Evolutionary conservation across 73 alveolate species (phyloP), one percentile per base, ranked within the genome.

Genomic region (Paramecium sexaurelia): DNA sequence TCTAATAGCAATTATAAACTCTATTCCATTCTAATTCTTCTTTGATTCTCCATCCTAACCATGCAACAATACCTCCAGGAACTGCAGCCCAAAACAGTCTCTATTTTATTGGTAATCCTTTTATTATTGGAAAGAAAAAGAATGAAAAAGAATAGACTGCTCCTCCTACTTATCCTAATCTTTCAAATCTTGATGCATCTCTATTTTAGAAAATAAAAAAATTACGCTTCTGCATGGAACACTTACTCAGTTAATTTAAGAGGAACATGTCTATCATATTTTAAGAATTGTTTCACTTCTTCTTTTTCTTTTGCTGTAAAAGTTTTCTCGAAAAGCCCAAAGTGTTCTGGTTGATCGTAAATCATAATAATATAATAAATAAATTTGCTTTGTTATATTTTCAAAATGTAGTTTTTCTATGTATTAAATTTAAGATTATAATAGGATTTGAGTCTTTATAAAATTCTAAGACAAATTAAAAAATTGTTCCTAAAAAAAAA

Each of bases 261-360:
- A 29, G 90, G 90, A 40, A 43, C 69, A 78, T 78, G 90, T 78
- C 73, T 78, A 78, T 78, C 90, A 15, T 41, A 78, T 78, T 78
- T 78, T 47, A 78, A 24, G 27, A 78, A 78, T 78, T 45, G 11
- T 22, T 32, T 78, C n/a, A 78, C 73, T 15, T 43, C 68, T 43
- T 78, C 90, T 61, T 78, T 78, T 55, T 78, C 90, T 33, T 78
- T 78, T 7, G 68, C 90, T 41, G 90, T 78, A 3, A 78, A 3
- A 10, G 45, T 78, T 61, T 78, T 78, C 73, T 78, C 90, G 13
- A 37, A 40, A 0, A 45, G 43, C 6, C 90, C 90, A 43, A 78
- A 78, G 73, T 78, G 90, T 78, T 78, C 90, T 29, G 90, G 90
- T 78, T 78, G 45, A 78, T 78, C 90, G 90, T 78, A 78, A 19